These are phyloP conservation scores for Penicillium pancosmium DNA, from an alignment of 495 filamentous ascomycete genomes.

Conservation along the genomic window DNA sequence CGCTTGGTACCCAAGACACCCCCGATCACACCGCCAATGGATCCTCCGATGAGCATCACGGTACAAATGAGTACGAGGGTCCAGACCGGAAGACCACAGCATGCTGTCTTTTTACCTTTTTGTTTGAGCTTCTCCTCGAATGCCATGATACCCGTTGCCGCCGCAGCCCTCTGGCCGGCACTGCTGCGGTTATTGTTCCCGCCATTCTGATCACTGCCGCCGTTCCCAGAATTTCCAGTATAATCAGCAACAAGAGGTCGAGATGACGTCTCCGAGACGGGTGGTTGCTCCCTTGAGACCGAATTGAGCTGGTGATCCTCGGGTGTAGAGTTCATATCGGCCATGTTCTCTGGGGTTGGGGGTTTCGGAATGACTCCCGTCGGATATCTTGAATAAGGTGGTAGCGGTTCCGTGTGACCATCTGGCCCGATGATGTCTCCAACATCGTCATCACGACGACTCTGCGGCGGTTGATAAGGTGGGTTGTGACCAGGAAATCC, in stretches of 20 bases:
- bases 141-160: constrained; percentile 41
- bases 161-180: constrained; percentile 7
- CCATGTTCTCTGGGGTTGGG: constrained; percentile 27
- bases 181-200: constrained; percentile 8
- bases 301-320: constrained; percentile 30
- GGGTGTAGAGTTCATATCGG: constrained; percentile 23
- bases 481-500: constrained; percentile 71
- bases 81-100: constrained; percentile 73
- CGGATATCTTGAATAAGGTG: constrained; percentile 84
- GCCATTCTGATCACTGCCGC: constrained; percentile 9
- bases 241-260: constrained; percentile 30
- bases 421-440: constrained; percentile 87
- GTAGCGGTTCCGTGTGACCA: constrained; percentile 86
- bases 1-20: constrained; percentile 53
- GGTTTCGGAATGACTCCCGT: constrained; percentile 54
- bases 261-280: constrained; percentile 53
- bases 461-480: constrained; percentile 68
- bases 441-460: constrained; percentile 80
- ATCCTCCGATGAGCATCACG: constrained; percentile 57
- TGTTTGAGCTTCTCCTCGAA: constrained; percentile 61
- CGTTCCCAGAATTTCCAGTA: constrained; percentile 11
- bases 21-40: constrained; percentile 63
- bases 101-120: constrained; percentile 56
- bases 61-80: constrained; percentile 57
- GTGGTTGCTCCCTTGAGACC: constrained; percentile 26